Conservation (phyloP, 371 early-diverging fungal genomes). For the Blakeslea trispora region DNA sequence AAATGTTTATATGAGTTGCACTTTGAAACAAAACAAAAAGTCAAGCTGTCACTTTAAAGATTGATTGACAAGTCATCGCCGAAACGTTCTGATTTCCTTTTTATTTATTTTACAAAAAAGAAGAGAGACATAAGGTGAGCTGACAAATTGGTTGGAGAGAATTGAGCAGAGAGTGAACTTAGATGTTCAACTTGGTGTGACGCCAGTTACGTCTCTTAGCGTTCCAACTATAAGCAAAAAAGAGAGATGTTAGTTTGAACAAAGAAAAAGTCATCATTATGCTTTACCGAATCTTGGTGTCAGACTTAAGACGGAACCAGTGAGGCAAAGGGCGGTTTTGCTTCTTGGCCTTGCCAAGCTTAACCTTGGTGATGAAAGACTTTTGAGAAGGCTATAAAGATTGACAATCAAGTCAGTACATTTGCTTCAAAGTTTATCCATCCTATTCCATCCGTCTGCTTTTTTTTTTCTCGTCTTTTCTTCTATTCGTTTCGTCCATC, state of each 20-base stretch:
- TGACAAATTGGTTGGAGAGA: background rate
- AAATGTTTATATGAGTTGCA: no score
- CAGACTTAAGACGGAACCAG: slow-evolving; percentile 97
- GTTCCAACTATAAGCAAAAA: slow-evolving; percentile 89
- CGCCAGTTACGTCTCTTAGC: slow-evolving; percentile 99
- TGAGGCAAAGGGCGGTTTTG: slow-evolving; percentile 98
- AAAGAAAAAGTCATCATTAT: background rate
- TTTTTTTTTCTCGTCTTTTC: background rate
- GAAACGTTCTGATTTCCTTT: no score
- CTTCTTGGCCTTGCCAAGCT: slow-evolving; percentile 97
- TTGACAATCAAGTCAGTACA: background rate
- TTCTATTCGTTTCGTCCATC: no score
- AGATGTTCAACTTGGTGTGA: slow-evolving; percentile 96
- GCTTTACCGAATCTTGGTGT: slow-evolving; percentile 87
- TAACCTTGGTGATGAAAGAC: slow-evolving; percentile 96
- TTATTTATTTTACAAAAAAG: no score
- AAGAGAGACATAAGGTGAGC: background rate
- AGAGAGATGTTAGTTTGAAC: background rate
- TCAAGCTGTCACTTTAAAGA: no score
- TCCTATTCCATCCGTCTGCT: background rate
- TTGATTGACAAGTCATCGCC: no score
- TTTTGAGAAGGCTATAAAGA: slow-evolving; percentile 91
- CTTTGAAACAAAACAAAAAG: no score
- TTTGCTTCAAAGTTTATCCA: no score
- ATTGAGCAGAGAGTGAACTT: no score